A percentile compares a stretch with the other conserved stretches of the same genome.
These are phyloP conservation scores for Dryadomyces quercus-mongolicae DNA, from an alignment of 2,329 filamentous ascomycete species.

Conservation along the genomic window DNA sequence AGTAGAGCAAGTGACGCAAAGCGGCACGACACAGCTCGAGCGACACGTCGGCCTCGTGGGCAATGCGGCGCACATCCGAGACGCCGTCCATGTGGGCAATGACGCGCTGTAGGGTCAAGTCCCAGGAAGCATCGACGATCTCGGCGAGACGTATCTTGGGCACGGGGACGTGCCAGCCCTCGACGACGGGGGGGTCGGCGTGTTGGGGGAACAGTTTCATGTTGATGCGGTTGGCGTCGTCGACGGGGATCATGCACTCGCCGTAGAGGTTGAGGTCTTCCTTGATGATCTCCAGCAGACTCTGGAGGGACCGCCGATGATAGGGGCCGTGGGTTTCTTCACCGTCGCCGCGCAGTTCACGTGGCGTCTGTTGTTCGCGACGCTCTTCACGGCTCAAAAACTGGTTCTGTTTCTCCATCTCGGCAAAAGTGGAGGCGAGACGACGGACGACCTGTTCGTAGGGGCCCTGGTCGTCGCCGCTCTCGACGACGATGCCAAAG, in stretches of 20 bases:
- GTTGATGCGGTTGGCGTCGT: constrained; percentile 89
- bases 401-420: constrained; percentile 81
- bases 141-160: constrained; percentile 52
- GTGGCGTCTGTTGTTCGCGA: constrained; percentile 18
- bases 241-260: constrained; percentile 96
- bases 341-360: not conserved
- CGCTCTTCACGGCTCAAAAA: constrained; percentile 50
- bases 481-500: constrained; percentile 56
- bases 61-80: constrained; percentile 77
- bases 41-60: constrained; percentile 73
- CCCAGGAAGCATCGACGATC: constrained; percentile 57
- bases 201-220: constrained; percentile 90
- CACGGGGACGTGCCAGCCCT: constrained; percentile 84
- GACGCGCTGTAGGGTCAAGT: constrained; percentile 66
- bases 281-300: constrained; percentile 66
- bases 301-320: constrained; percentile 59
- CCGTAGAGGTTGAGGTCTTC: constrained; percentile 94
- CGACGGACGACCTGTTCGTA: constrained; percentile 81
- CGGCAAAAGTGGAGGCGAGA: constrained; percentile 72
- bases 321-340: constrained; percentile 9
- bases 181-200: constrained; percentile 61
- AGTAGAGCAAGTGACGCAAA: constrained; percentile 82
- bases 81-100: constrained; percentile 83
- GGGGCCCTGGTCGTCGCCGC: constrained; percentile 53
- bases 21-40: constrained; percentile 77